Conservation (phyloP, 306 rosid genomes). For the Psophocarpus tetragonolobus region DNA sequence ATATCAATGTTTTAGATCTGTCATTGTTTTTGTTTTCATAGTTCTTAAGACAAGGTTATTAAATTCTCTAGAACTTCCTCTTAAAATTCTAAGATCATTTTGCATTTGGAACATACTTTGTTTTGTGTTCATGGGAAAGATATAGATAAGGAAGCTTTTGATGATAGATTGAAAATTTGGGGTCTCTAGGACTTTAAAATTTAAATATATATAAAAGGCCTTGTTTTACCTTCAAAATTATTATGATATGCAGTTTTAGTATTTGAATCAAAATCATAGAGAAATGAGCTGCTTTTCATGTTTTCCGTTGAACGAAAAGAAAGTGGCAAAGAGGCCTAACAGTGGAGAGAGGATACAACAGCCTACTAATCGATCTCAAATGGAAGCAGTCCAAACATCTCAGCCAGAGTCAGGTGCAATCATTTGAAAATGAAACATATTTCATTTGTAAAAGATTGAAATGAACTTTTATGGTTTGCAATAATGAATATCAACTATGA, state of each 20-base stretch:
- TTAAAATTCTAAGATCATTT: too few species aligned
- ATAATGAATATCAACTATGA: neutral
- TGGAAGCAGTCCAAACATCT: conserved; percentile 29
- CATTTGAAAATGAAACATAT: neutral
- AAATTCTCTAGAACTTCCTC: too few species aligned
- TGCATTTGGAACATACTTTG: neutral
- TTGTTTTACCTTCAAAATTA: neutral
- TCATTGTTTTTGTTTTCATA: too few species aligned
- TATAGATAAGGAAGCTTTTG: neutral
- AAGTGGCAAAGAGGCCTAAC: conserved; percentile 41
- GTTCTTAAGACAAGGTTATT: too few species aligned
- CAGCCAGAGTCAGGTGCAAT: conserved; percentile 45
- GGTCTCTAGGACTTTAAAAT: neutral
- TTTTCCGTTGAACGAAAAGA: conserved; percentile 64
- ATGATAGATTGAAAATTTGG: neutral
- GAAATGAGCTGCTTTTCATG: conserved; percentile 88
- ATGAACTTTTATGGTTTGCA: neutral
- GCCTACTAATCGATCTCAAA: conserved; percentile 31
- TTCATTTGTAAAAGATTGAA: neutral
- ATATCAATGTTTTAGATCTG: too few species aligned
- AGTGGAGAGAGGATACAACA: conserved; percentile 37
- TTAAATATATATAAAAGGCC: neutral
- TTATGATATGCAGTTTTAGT: neutral
- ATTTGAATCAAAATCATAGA: neutral
- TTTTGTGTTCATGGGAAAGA: neutral